Conservation (phyloP, 192 early-diverging fungal genomes). For the Podila epicladia region DNA sequence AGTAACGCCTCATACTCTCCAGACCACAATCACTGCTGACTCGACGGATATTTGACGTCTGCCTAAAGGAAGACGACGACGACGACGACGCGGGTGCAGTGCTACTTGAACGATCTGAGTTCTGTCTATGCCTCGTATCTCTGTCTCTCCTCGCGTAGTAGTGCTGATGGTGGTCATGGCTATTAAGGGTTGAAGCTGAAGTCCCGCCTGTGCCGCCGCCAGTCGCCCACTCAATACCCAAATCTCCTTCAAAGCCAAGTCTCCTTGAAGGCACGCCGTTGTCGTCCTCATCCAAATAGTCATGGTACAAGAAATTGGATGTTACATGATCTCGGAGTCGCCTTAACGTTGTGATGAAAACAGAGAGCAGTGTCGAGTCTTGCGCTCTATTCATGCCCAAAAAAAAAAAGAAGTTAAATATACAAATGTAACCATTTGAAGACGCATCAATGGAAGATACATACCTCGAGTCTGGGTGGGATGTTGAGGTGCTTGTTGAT, state of each 20-base stretch:
- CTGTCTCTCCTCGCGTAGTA: not conserved
- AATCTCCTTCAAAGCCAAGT: slow-evolving; percentile 27
- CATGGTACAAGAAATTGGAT: slow-evolving; percentile 27
- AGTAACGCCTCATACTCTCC: slow-evolving; percentile 30
- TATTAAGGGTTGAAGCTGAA: too few species aligned
- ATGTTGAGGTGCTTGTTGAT: slow-evolving; percentile 4
- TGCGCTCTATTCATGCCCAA: not conserved
- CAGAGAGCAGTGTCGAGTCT: slow-evolving; percentile 24
- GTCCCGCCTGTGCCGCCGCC: not conserved
- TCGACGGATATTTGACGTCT: slow-evolving; percentile 13
- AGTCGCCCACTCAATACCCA: slow-evolving; percentile 34
- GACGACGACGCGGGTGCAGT: not conserved
- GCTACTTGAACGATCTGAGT: too few species aligned
- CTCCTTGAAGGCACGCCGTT: slow-evolving; percentile 5
- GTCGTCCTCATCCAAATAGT: slow-evolving; percentile 17
- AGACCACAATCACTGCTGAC: slow-evolving; percentile 41
- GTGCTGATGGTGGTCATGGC: too few species aligned
- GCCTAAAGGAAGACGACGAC: slow-evolving; percentile 10
- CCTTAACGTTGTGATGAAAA: slow-evolving; percentile 32
- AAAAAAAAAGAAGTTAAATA: not conserved
- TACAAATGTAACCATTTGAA: not conserved
- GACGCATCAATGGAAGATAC: not conserved
- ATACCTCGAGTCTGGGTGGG: not conserved
- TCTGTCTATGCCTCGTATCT: not conserved
- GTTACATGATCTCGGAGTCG: slow-evolving; percentile 31